Evolutionary conservation across 139 green algal genomes (phyloP).

Genomic region (Closterium sp.): DNA sequence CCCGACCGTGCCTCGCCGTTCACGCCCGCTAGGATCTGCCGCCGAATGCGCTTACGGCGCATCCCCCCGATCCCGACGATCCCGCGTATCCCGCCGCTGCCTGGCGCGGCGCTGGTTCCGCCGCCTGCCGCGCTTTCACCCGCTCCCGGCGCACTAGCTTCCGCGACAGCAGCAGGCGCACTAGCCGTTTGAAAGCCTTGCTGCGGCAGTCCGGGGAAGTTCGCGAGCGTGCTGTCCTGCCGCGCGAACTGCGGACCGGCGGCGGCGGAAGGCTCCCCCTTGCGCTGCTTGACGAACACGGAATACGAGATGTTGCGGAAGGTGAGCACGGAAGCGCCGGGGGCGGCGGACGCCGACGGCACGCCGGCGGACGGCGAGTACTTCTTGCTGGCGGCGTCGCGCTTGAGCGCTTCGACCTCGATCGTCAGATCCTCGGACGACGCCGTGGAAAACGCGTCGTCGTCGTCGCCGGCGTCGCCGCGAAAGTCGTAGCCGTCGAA

Average conservation of each 20-base stretch:
- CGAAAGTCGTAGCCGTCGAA: neutral
- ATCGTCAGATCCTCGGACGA: neutral
- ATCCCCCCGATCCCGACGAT: neutral
- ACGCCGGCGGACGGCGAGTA: neutral
- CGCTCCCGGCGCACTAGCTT: neutral
- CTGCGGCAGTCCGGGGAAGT: neutral
- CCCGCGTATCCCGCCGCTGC: too few species aligned
- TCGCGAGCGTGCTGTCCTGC: neutral
- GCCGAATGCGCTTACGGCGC: constrained; percentile 3
- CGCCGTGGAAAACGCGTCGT: neutral
- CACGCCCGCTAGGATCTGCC: constrained; percentile 4
- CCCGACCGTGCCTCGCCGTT: neutral
- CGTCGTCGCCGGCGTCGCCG: neutral
- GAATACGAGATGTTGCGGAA: neutral
- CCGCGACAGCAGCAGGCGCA: too few species aligned
- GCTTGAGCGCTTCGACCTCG: neutral
- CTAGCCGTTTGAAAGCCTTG: neutral
- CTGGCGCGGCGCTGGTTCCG: neutral
- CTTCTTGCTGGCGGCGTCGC: neutral
- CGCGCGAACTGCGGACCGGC: neutral
- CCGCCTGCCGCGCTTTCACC: neutral
- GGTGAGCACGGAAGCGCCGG: neutral
- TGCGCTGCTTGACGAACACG: neutral
- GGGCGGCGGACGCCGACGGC: too few species aligned
- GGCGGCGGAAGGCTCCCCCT: neutral